A percentile compares a stretch with the other conserved stretches of the same genome.
Evolutionary conservation across 192 early-diverging fungal genomes (phyloP).

Genomic region (Lunasporangiospora selenospora): DNA sequence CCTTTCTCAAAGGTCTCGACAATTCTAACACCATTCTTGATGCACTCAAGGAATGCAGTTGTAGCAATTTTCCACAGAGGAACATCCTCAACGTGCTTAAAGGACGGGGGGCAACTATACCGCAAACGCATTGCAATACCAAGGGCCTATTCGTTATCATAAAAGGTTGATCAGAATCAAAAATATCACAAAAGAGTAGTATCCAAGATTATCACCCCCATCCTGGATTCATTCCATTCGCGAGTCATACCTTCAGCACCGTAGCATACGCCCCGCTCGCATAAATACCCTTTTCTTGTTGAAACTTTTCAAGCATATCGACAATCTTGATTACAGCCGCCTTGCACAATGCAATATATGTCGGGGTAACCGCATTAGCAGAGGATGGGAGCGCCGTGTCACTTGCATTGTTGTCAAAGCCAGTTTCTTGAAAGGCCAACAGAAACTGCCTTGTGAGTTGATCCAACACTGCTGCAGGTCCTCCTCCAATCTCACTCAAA

Average conservation of each 20-base stretch:
- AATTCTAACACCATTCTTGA: constrained; percentile 55
- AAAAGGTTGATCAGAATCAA: constrained; percentile 32
- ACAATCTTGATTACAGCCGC: constrained; percentile 61
- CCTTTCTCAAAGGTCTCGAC: constrained; percentile 50
- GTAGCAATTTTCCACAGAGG: constrained; percentile 80
- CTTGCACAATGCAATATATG: constrained; percentile 81
- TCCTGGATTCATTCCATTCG: no score
- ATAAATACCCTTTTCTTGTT: constrained; percentile 57
- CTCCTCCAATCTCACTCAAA: constrained; percentile 27
- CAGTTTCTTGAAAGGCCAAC: constrained; percentile 7
- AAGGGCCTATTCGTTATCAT: constrained; percentile 56
- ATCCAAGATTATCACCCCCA: background rate
- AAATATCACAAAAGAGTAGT: background rate
- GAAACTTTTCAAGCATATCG: constrained; percentile 61
- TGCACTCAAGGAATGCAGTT: constrained; percentile 62
- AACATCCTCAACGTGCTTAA: constrained; percentile 67
- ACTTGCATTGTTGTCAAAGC: constrained; percentile 7
- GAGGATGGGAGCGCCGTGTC: constrained; percentile 15
- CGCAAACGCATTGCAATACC: constrained; percentile 77
- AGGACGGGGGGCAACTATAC: constrained; percentile 78
- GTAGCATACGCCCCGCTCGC: constrained; percentile 57
- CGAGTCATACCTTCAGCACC: constrained; percentile 48
- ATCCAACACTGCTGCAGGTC: constrained; percentile 27
- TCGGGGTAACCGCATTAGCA: constrained; percentile 61
- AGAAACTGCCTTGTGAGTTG: constrained; percentile 31